Evolutionary conservation across 108 stramenopile species (phyloP).

Genomic region (Pseudonitzschia pungens): DNA sequence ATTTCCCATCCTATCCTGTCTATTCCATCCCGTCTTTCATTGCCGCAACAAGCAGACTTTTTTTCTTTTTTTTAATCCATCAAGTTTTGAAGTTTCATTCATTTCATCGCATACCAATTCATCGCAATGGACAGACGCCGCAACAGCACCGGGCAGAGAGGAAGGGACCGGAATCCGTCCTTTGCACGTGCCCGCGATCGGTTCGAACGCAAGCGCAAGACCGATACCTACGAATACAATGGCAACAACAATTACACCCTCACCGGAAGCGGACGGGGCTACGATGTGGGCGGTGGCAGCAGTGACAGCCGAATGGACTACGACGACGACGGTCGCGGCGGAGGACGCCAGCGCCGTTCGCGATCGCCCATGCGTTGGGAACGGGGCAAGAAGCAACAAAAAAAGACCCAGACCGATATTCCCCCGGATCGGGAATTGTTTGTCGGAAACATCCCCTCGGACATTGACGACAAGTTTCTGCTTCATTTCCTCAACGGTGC

Average conservation of each 20-base stretch:
- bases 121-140: constrained; percentile 6
- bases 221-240: constrained; percentile 20
- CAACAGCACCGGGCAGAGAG: neutral
- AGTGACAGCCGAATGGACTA: constrained; percentile 16
- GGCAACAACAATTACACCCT: constrained; percentile 3
- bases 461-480: constrained; percentile 74
- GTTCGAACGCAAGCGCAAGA: constrained; percentile 46
- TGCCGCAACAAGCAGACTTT: neutral
- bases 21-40: neutral
- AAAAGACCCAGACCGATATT: constrained; percentile 42
- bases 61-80: neutral
- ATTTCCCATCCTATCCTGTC: neutral
- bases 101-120: too few relatives aligned
- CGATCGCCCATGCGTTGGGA: constrained; percentile 31
- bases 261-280: constrained; percentile 11
- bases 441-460: constrained; percentile 92
- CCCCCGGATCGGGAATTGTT: constrained; percentile 81
- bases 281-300: constrained; percentile 21
- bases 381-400: constrained; percentile 44
- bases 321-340: constrained; percentile 19
- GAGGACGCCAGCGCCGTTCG: constrained; percentile 31
- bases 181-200: constrained; percentile 37
- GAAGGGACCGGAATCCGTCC: neutral
- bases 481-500: constrained; percentile 90
- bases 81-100: neutral